Base-by-base conservation (phyloP, 2,329 filamentous ascomycete species). In the Colletotrichum plurivorum region DNA sequence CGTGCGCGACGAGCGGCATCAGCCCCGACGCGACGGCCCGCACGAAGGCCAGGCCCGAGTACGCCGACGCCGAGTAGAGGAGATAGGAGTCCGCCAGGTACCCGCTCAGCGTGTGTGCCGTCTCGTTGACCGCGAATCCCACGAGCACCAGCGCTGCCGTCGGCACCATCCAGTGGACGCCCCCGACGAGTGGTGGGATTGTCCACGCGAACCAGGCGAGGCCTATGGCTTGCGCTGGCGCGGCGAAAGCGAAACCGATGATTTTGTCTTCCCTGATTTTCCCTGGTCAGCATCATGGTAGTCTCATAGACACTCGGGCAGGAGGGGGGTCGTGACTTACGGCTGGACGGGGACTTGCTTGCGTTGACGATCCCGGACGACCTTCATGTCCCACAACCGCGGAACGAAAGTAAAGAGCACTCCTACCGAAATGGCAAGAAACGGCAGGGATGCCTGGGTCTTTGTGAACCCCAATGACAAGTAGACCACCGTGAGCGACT, bases 121-220 rank as follows among this genome's bases (percentile, higher is more conserved):
- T 69, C 51, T 87, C 85, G 16, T 84, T 85, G 25, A 83, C 72
- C 0, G 82, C 82, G 73, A 83, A 87, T 0, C 85, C 85, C 9
- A 86, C 77, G 3, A 83, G 73, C 0, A 83, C 73, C 2, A 87
- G 77, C 0, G 81, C 77, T 0, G 81, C 56, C 5, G 81, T 79
- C 3, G 82, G 79, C 2, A 81, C 78, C 8, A 83, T 75, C 79
- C 82, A 84, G 25, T 78, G 78, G 0, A 79, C 51, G 41, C 72
- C 67, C 18, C 16, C 22, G 1, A 78, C 71, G 3, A 72, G 71
- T 1, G 83, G 84, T 0, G 85, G 84, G 4, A 86, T 79, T 1
- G 84, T 85, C 78, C 81, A 83, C 5, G 81, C 80, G 66, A 86
- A 85, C 74, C 77, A 78, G 79, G 82, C 84, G 1, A 87, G 78